Percentiles rank a stretch among this genome's conserved stretches.
Conservation (phyloP, 306 rosid species). For the Biancaea sappan region DNA sequence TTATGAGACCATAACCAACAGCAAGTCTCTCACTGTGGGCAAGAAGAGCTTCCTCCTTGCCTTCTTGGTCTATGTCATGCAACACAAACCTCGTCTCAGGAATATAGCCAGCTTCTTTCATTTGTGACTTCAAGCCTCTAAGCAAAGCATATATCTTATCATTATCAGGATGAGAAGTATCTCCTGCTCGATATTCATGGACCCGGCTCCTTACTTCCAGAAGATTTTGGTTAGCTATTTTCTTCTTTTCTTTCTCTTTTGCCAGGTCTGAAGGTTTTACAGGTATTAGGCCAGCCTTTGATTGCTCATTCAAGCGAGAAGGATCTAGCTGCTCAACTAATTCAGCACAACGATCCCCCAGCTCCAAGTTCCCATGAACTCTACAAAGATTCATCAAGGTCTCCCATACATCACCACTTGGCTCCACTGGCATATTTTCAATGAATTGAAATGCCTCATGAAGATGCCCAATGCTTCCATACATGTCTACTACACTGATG, state of each 20-base stretch:
- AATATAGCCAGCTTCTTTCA: constrained; percentile 86
- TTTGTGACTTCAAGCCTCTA: constrained; percentile 69
- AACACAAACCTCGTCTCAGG: constrained; percentile 81
- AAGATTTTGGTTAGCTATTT: constrained; percentile 54
- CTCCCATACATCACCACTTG: constrained; percentile 66
- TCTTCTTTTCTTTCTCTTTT: constrained; percentile 65
- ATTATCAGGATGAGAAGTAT: constrained; percentile 74
- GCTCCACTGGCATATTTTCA: constrained; percentile 69
- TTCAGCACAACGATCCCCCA: constrained; percentile 78
- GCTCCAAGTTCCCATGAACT: constrained; percentile 68
- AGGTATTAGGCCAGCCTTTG: constrained; percentile 75
- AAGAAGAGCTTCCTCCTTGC: constrained; percentile 84
- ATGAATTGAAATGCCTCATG: constrained; percentile 82
- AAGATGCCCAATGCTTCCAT: constrained; percentile 69
- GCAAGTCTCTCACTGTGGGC: constrained; percentile 90
- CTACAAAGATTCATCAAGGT: constrained; percentile 79
- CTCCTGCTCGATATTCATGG: constrained; percentile 89
- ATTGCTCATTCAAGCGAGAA: constrained; percentile 59
- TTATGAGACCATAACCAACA: constrained; percentile 71
- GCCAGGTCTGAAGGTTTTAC: constrained; percentile 54
- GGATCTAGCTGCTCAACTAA: constrained; percentile 67
- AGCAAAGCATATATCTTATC: constrained; percentile 64
- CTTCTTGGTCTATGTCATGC: constrained; percentile 85
- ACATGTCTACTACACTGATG: constrained; percentile 70
- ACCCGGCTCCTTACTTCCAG: constrained; percentile 74